Evolutionary conservation across 2,329 filamentous ascomycete genomes (phyloP).

Genomic region (Bipolaris zeicola): DNA sequence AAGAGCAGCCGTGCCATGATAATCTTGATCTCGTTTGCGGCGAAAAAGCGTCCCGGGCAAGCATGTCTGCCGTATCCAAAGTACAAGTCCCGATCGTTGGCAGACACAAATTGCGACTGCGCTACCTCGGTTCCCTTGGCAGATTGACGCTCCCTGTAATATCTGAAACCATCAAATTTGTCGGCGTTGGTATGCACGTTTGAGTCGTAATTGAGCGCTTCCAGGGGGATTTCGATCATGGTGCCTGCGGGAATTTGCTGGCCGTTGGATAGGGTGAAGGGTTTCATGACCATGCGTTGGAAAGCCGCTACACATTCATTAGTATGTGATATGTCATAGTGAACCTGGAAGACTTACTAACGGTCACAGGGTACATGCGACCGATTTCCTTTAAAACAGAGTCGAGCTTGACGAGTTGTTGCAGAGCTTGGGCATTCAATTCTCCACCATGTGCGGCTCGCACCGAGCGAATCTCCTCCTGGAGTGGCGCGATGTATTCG

Average conservation of each 20-base stretch:
- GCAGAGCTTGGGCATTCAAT: conserved; percentile 26
- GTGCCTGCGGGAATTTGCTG: conserved; percentile 46
- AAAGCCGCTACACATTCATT: conserved; percentile 6
- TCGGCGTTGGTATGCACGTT: background rate
- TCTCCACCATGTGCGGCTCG: conserved; percentile 33
- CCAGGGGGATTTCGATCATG: background rate
- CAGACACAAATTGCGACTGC: background rate
- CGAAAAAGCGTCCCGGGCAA: background rate
- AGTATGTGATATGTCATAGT: background rate
- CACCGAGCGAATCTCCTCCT: conserved; percentile 49
- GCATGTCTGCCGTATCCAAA: background rate
- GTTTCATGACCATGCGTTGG: conserved; percentile 55
- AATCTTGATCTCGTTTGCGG: background rate
- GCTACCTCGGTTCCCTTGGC: background rate
- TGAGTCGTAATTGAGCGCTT: background rate
- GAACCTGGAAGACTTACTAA: conserved; percentile 23
- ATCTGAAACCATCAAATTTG: background rate
- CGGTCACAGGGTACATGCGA: conserved; percentile 20
- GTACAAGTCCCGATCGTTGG: background rate
- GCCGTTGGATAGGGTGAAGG: conserved; percentile 59
- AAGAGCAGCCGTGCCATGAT: background rate
- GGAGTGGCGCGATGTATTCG: conserved; percentile 50
- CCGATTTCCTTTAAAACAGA: conserved; percentile 33
- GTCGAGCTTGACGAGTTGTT: conserved; percentile 35
- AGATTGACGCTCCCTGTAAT: background rate